Percentiles rank a stretch among this genome's conserved stretches.
phyloP scores from a whole-genome alignment of 257 asterid genomes.

The Dorcoceras hygrometricum region DNA sequence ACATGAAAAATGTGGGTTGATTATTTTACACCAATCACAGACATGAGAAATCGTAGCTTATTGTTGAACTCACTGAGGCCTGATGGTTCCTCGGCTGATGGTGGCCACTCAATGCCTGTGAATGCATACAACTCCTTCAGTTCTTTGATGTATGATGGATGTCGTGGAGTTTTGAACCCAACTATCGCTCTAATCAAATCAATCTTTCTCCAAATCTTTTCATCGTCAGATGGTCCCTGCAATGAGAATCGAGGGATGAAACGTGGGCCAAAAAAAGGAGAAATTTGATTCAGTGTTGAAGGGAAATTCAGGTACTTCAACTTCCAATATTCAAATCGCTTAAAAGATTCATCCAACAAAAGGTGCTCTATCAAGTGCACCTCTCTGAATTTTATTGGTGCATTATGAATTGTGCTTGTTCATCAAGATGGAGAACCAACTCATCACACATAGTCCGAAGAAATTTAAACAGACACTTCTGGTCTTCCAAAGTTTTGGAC shows the following conservation, averaged over 20 bases:
- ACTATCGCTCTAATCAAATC: constrained; percentile 56
- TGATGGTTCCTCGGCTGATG: constrained; percentile 15
- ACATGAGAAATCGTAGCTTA: constrained; percentile 64
- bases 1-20: constrained; percentile 49
- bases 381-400: neutral
- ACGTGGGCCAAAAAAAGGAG: neutral
- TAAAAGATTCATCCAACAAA: neutral
- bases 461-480: neutral
- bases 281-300: neutral
- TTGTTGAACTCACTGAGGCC: constrained; percentile 34
- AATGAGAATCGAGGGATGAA: neutral
- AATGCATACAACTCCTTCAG: constrained; percentile 59
- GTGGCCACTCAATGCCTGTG: constrained; percentile 75
- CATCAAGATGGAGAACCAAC: neutral
- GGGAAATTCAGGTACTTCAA: neutral
- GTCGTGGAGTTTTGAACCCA: constrained; percentile 50
- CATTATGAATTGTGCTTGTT: neutral
- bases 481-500: too few relatives aligned
- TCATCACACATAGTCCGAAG: neutral
- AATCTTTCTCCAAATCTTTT: constrained; percentile 59
- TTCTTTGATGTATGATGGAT: constrained; percentile 45
- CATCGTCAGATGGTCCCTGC: constrained; percentile 34
- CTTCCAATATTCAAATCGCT: neutral
- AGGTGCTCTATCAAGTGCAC: neutral
- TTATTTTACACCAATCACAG: constrained; percentile 68